Conservation (phyloP, 2,329 filamentous ascomycete species). For the Dactylellina drechsleri region DNA sequence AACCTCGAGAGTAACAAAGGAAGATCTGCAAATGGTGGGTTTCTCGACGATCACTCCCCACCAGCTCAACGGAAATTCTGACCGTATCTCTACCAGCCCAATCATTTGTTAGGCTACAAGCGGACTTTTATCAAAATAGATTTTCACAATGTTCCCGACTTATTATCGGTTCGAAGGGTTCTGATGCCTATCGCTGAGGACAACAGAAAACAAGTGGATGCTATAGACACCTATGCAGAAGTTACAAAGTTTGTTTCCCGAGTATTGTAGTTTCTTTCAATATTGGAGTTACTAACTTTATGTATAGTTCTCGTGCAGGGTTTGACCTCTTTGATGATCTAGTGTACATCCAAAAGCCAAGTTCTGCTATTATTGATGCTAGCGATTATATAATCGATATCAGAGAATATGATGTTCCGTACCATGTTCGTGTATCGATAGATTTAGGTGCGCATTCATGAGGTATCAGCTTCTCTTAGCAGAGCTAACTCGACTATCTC, state of each 20-base stretch:
- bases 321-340: conserved; percentile 97
- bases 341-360: conserved; percentile 77
- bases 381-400: conserved; percentile 99
- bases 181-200: conserved; percentile 92
- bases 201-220: conserved; percentile 94
- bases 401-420: conserved; percentile 98
- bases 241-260: conserved; percentile 77
- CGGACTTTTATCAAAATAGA: conserved; percentile 86
- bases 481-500: conserved; percentile 60
- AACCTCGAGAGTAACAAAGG: conserved; percentile 82
- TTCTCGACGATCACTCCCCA: conserved; percentile 51
- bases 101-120: conserved; percentile 90
- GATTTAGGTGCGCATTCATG: conserved; percentile 74
- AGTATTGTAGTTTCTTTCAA: neutral
- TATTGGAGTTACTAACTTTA: conserved; percentile 26
- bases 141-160: conserved; percentile 86
- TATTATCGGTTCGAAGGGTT: conserved; percentile 83
- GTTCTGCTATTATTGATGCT: conserved; percentile 80
- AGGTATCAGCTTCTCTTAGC: neutral
- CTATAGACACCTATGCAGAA: conserved; percentile 98
- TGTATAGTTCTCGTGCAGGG: conserved; percentile 74
- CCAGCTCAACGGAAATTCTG: neutral
- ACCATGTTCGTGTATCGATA: conserved; percentile 98
- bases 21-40: conserved; percentile 80
- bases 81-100: conserved; percentile 67